These are phyloP conservation scores for Plasmodium sp. DNA, from an alignment of 169 alveolate genomes.

Conservation along the genomic window DNA sequence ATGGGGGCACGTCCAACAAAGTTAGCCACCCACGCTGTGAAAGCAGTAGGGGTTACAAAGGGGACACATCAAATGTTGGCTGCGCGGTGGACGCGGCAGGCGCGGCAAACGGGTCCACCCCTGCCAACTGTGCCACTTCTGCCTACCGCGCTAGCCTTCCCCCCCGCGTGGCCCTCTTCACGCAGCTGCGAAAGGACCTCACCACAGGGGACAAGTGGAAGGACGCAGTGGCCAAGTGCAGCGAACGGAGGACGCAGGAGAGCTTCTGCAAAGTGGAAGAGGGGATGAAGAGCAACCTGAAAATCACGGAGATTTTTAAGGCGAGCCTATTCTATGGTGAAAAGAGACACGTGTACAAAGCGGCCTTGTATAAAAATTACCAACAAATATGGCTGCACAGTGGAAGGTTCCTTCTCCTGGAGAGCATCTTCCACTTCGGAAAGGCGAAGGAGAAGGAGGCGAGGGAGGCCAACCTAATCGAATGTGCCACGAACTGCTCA, in stretches of 20 bases:
- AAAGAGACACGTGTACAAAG: conserved; percentile 5
- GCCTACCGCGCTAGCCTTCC: neutral
- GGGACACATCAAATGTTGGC: neutral
- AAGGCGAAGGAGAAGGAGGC: neutral
- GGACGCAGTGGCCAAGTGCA: neutral
- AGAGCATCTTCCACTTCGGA: conserved; percentile 20
- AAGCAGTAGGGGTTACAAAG: neutral
- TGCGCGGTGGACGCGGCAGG: neutral
- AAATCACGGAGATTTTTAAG: conserved; percentile 40
- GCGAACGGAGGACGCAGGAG: neutral
- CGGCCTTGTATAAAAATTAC: conserved; percentile 32
- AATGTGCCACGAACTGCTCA: neutral
- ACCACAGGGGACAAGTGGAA: conserved; percentile 8
- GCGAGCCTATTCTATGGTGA: neutral
- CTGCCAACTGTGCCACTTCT: too few relatives aligned
- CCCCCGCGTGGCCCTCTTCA: neutral
- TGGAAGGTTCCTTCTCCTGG: conserved; percentile 10
- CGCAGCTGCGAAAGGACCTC: neutral
- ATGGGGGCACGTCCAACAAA: neutral
- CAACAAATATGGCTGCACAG: conserved; percentile 8
- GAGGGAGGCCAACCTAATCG: neutral
- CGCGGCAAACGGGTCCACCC: neutral
- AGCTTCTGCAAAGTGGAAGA: neutral
- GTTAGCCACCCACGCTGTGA: neutral
- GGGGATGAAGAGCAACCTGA: neutral